Conservation (phyloP, 345 rosid genomes). For the Eucalyptus regnans region DNA sequence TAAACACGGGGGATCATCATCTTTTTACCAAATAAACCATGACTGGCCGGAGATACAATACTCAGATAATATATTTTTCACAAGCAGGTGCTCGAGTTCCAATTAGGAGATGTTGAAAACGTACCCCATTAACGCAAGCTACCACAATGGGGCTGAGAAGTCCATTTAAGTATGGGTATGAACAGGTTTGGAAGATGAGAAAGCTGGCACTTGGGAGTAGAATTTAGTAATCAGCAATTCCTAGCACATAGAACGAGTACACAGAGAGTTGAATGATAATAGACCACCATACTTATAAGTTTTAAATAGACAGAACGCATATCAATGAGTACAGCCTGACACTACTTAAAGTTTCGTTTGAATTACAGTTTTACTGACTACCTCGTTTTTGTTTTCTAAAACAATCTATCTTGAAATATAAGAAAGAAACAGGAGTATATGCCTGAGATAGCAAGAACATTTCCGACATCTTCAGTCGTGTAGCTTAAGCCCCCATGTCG, state of each 20-base stretch:
- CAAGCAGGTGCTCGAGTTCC: not conserved
- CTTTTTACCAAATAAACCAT: not conserved
- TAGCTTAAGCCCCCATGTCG: too few relatives aligned
- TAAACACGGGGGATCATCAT: not conserved
- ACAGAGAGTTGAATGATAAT: not conserved
- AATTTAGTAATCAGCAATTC: not conserved
- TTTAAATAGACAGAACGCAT: not conserved
- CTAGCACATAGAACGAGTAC: not conserved
- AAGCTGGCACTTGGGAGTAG: conserved; percentile 52
- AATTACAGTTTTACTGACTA: not conserved
- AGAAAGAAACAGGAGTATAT: not conserved
- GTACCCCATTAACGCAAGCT: conserved; percentile 58
- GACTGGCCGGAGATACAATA: not conserved
- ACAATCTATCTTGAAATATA: not conserved
- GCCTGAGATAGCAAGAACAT: conserved; percentile 68
- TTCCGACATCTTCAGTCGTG: too few relatives aligned
- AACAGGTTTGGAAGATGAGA: conserved; percentile 50
- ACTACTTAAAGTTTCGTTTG: not conserved
- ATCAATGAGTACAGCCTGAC: not conserved
- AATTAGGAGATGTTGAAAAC: not conserved
- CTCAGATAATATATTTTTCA: not conserved
- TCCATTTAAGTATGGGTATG: conserved; percentile 48
- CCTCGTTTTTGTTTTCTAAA: not conserved
- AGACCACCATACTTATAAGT: not conserved
- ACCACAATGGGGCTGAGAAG: conserved; percentile 44